phyloP scores from a whole-genome alignment of 129 eudicot species.

The Lactuca saligna region DNA sequence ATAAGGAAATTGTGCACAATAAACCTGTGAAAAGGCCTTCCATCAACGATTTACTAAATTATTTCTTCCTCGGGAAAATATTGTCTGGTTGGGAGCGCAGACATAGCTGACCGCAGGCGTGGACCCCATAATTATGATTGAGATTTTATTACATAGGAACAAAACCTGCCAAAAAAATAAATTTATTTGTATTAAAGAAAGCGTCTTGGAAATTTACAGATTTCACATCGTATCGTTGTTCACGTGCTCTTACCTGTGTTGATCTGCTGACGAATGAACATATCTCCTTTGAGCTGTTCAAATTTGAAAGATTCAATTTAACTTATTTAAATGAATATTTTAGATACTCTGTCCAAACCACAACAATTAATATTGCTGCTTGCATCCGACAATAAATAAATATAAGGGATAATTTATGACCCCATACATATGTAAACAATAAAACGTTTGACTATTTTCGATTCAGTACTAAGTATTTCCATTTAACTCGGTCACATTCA shows the following conservation, averaged over 20 bases:
- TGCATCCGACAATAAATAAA: no score
- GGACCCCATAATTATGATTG: conserved; percentile 23
- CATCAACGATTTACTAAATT: not conserved
- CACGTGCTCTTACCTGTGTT: not conserved
- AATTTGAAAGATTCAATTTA: no score
- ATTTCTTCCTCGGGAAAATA: not conserved
- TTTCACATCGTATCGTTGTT: not conserved
- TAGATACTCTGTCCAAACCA: no score
- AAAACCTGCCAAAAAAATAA: not conserved
- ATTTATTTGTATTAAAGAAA: not conserved
- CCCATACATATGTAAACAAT: no score
- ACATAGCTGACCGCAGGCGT: conserved; percentile 20
- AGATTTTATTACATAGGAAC: not conserved
- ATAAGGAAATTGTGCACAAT: not conserved
- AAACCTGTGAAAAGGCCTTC: not conserved
- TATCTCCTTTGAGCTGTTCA: not conserved
- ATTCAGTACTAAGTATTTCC: no score
- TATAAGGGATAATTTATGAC: no score
- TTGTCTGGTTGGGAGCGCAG: not conserved
- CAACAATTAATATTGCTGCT: no score
- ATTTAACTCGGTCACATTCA: no score
- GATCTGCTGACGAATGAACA: not conserved
- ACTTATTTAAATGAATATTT: no score
- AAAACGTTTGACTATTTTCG: no score
- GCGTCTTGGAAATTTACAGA: not conserved